Percentiles rank a stretch among this genome's conserved stretches.
phyloP scores from a whole-genome alignment of 2,329 filamentous ascomycete genomes.

The Cordyceps militaris region DNA sequence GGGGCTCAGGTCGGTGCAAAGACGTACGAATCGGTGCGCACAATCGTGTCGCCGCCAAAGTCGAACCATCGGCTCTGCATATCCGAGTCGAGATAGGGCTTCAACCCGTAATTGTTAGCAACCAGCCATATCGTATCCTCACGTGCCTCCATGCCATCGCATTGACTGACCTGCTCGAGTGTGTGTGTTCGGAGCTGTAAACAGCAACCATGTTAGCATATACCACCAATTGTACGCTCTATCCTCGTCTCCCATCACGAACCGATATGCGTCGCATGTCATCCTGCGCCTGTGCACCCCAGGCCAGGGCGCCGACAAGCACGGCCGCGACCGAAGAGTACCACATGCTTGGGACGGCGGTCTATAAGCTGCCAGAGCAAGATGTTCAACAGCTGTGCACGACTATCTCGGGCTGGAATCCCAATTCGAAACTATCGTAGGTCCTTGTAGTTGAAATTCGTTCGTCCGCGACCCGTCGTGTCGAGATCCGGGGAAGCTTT shows the following conservation, averaged over 20 bases:
- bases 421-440: neutral
- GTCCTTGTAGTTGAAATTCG: neutral
- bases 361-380: constrained; percentile 1
- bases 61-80: constrained; percentile 99
- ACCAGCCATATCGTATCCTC: constrained; percentile 12
- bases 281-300: constrained; percentile 42
- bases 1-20: neutral
- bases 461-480: constrained; percentile 1
- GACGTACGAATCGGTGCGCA: constrained; percentile 62
- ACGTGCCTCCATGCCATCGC: constrained; percentile 19
- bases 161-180: constrained; percentile 61
- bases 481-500: neutral
- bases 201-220: constrained; percentile 19
- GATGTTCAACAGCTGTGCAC: neutral
- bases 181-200: constrained; percentile 78
- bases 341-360: constrained; percentile 33
- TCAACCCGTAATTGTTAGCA: constrained; percentile 18
- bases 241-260: constrained; percentile 18
- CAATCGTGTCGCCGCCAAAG: constrained; percentile 91
- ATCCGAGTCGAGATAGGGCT: constrained; percentile 97
- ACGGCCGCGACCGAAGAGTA: constrained; percentile 39
- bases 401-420: neutral
- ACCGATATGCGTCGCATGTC: constrained; percentile 48
- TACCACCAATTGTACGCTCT: neutral
- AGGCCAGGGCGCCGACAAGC: constrained; percentile 43